Percentiles rank a stretch among this genome's conserved stretches.
These are phyloP conservation scores for Cornus kousa DNA, from an alignment of 148 eudicot species.

Conservation along the genomic window DNA sequence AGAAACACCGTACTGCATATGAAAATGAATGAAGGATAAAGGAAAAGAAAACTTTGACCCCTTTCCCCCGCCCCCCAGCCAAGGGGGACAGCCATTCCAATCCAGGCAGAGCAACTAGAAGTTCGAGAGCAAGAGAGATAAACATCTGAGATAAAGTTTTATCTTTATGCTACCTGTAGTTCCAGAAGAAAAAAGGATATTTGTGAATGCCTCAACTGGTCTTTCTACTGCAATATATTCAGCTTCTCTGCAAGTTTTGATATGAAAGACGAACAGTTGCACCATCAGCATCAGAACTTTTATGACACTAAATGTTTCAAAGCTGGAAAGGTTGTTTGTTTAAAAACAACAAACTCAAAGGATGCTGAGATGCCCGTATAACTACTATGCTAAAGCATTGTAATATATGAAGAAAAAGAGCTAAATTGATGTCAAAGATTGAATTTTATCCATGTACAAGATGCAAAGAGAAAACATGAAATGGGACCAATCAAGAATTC, in stretches of 20 bases:
- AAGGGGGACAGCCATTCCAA: too few species aligned
- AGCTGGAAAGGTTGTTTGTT: constrained; percentile 20
- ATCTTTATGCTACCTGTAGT: constrained; percentile 64
- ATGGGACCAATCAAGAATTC: neutral
- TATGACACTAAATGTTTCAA: constrained; percentile 5
- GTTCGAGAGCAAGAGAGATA: neutral
- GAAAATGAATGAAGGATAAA: neutral
- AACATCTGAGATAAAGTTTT: neutral
- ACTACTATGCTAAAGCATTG: too few species aligned
- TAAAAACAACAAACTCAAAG: neutral
- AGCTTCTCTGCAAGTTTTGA: constrained; percentile 48
- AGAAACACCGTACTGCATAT: neutral
- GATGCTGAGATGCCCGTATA: too few species aligned
- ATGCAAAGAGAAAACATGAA: neutral
- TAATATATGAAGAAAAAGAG: too few species aligned
- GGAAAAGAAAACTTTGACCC: too few species aligned
- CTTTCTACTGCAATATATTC: constrained; percentile 67
- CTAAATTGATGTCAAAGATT: neutral
- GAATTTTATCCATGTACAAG: neutral
- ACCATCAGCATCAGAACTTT: constrained; percentile 1
- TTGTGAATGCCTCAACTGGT: constrained; percentile 69
- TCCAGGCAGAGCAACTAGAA: too few species aligned
- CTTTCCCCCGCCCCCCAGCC: too few species aligned
- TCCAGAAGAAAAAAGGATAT: constrained; percentile 97
- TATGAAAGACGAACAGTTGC: neutral